These are phyloP conservation scores for Corylus heterophylla DNA, from an alignment of 306 rosid species.

Conservation along the genomic window DNA sequence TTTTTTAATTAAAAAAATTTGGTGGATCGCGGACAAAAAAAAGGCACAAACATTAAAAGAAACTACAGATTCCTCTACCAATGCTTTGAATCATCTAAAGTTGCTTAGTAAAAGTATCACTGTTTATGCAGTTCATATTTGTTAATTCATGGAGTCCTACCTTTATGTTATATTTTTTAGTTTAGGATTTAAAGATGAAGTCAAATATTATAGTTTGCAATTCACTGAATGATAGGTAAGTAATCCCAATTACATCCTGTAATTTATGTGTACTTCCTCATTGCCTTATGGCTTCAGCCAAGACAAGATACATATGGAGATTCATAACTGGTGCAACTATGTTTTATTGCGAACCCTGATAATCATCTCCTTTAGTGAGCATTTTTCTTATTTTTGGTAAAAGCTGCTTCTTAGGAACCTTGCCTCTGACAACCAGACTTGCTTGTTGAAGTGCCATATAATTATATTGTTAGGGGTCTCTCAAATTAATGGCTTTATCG, in stretches of 20 bases:
- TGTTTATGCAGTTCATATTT: neutral
- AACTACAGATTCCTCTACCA: neutral
- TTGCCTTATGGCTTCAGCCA: neutral
- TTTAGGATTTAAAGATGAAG: neutral
- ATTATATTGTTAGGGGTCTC: too few species aligned
- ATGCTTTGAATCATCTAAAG: neutral
- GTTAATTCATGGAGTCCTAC: neutral
- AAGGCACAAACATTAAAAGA: neutral
- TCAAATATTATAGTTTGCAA: neutral
- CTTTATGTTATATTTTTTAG: neutral
- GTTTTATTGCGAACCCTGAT: neutral
- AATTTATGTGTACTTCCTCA: neutral
- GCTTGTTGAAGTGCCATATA: too few species aligned
- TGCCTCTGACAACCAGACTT: too few species aligned
- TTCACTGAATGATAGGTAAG: neutral
- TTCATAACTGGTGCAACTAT: neutral
- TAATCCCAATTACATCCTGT: neutral
- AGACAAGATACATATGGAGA: neutral
- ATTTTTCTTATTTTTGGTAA: too few species aligned
- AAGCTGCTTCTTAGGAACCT: too few species aligned
- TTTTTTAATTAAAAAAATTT: neutral
- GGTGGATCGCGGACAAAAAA: neutral
- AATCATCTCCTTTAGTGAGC: neutral
- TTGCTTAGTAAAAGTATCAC: neutral
- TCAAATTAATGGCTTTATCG: too few species aligned